phyloP scores from a whole-genome alignment of 2,329 filamentous ascomycete species.

The Neodidymelliopsis sp. region DNA sequence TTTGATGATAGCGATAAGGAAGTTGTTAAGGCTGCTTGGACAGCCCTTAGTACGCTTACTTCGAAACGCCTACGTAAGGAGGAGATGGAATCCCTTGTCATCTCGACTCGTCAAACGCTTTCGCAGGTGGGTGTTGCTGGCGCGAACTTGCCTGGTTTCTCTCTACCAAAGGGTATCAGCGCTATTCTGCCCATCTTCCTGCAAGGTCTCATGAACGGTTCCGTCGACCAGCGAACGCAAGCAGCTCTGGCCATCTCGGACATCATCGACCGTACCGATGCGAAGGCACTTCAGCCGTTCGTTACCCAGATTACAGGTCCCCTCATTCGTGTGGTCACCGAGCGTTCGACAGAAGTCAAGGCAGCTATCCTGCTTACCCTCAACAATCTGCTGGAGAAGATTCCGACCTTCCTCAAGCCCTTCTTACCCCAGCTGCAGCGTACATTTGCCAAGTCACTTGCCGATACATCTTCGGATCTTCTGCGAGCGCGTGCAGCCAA shows the following conservation, averaged over 20 bases:
- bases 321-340: conserved; percentile 95
- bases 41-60: conserved; percentile 78
- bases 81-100: conserved; percentile 93
- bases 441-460: conserved; percentile 95
- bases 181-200: conserved; percentile 96
- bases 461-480: conserved; percentile 89
- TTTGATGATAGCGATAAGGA: conserved; percentile 86
- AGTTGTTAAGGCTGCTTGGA: conserved; percentile 90
- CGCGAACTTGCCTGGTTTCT: conserved; percentile 84
- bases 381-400: conserved; percentile 96
- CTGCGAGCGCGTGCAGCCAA: conserved; percentile 89
- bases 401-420: conserved; percentile 91
- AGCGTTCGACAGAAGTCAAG: conserved; percentile 95
- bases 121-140: conserved; percentile 89
- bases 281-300: conserved; percentile 87
- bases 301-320: conserved; percentile 98
- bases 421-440: conserved; percentile 96
- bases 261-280: conserved; percentile 89
- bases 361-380: conserved; percentile 91
- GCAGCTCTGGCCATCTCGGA: conserved; percentile 94
- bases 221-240: conserved; percentile 87
- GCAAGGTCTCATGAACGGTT: conserved; percentile 97
- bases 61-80: conserved; percentile 93
- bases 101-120: conserved; percentile 84
- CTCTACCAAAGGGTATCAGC: conserved; percentile 93